A percentile compares a stretch with the other conserved stretches of the same genome.
Conservation (phyloP, 768 basidiomycete species). For the Termitomyces sp. region DNA sequence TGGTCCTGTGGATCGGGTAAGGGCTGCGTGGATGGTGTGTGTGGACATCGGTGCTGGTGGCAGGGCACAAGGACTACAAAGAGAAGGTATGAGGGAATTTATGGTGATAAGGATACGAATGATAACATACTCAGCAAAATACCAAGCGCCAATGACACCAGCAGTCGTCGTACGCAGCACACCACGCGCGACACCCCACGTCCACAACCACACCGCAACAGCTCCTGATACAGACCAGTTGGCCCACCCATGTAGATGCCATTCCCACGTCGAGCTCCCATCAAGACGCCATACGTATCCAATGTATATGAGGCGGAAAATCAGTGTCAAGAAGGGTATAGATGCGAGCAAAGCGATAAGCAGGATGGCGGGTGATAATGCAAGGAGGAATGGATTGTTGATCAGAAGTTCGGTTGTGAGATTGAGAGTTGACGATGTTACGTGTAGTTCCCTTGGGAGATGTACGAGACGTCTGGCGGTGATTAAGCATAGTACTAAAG, state of each 20-base stretch:
- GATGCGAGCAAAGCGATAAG: slow-evolving; percentile 60
- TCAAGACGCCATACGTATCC: slow-evolving; percentile 37
- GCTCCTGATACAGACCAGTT: slow-evolving; percentile 45
- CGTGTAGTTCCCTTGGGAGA: slow-evolving; percentile 66
- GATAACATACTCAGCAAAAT: slow-evolving; percentile 54
- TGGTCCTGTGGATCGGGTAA: slow-evolving; percentile 74
- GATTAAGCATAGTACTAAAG: slow-evolving; percentile 60
- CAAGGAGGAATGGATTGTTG: slow-evolving; percentile 67
- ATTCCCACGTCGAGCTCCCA: slow-evolving; percentile 26
- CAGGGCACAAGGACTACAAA: slow-evolving; percentile 24
- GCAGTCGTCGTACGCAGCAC: slow-evolving; percentile 70
- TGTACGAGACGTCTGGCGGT: slow-evolving; percentile 68
- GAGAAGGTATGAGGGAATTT: background rate
- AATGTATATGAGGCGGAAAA: slow-evolving; percentile 71
- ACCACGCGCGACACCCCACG: slow-evolving; percentile 78
- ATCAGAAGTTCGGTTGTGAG: slow-evolving; percentile 69
- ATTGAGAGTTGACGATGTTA: slow-evolving; percentile 49
- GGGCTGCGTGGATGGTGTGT: slow-evolving; percentile 69
- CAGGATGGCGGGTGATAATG: slow-evolving; percentile 69
- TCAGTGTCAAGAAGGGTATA: slow-evolving; percentile 74
- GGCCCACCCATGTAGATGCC: slow-evolving; percentile 34
- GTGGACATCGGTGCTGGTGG: slow-evolving; percentile 53
- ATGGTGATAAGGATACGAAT: background rate
- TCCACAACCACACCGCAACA: slow-evolving; percentile 61
- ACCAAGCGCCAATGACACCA: slow-evolving; percentile 89